Percentiles rank a stretch among this genome's conserved stretches.
Conservation (phyloP, 2,329 filamentous ascomycete genomes). For the Juglanconis juglandina region DNA sequence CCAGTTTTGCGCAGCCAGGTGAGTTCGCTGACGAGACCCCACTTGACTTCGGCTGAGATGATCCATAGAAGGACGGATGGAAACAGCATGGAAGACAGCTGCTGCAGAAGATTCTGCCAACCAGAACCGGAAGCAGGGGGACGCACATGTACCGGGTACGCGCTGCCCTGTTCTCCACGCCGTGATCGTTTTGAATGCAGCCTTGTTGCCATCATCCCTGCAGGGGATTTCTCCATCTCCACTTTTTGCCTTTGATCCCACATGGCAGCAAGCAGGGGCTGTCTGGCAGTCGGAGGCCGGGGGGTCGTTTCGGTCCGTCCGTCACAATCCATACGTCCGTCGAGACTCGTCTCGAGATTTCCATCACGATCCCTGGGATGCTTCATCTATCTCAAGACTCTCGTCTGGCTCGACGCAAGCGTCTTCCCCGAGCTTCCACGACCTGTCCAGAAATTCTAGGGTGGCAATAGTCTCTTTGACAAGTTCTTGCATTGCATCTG, state of each 20-base stretch:
- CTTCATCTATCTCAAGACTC: background rate
- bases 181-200: conserved; percentile 6
- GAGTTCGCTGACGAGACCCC: background rate
- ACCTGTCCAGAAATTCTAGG: too few relatives aligned
- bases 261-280: conserved; percentile 18
- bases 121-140: background rate
- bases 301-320: conserved; percentile 11
- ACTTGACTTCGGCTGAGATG: background rate
- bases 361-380: background rate
- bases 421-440: background rate
- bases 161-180: background rate
- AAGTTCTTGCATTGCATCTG: conserved; percentile 2
- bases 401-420: background rate
- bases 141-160: conserved; percentile 10
- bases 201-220: conserved; percentile 19
- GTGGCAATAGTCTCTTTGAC: background rate
- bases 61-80: background rate
- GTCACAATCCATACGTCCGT: background rate
- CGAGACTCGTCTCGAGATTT: background rate
- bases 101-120: background rate
- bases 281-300: conserved; percentile 10
- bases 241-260: conserved; percentile 13
- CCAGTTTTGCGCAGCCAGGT: background rate
- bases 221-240: background rate
- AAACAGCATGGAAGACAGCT: background rate